Evolutionary conservation across 2,329 filamentous ascomycete species (phyloP).

Genomic region (Berkeleyomyces basicola): DNA sequence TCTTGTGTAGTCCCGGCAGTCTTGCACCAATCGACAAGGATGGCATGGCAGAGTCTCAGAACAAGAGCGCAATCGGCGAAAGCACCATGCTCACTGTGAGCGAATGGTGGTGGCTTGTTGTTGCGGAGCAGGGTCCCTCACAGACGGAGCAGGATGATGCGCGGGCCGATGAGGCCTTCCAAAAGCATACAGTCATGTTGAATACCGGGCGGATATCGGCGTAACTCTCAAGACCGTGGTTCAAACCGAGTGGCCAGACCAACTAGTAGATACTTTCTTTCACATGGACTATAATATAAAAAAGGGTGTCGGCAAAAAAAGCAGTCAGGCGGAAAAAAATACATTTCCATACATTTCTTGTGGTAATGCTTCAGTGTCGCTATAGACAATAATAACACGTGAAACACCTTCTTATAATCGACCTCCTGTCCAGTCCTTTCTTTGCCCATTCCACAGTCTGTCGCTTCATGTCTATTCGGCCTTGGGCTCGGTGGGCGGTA

Average conservation of each 20-base stretch:
- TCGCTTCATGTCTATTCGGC: not conserved
- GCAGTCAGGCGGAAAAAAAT: not conserved
- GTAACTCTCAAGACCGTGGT: not conserved
- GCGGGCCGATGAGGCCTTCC: conserved; percentile 4
- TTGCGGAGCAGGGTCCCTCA: conserved; percentile 22
- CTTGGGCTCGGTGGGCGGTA: not conserved
- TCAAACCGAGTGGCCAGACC: not conserved
- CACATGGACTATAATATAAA: too few relatives aligned
- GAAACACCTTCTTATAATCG: not conserved
- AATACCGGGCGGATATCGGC: conserved; percentile 5
- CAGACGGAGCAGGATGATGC: not conserved
- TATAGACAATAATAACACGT: not conserved
- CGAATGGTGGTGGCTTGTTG: conserved; percentile 54
- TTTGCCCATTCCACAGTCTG: not conserved
- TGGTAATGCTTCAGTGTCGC: not conserved
- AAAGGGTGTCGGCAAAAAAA: not conserved
- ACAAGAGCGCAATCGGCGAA: not conserved
- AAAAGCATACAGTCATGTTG: conserved; percentile 11
- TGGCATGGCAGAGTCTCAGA: not conserved
- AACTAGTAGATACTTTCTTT: not conserved
- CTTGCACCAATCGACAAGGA: conserved; percentile 12
- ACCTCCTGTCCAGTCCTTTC: not conserved
- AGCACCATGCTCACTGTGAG: conserved; percentile 25
- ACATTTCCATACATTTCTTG: conserved; percentile 1
- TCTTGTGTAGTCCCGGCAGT: conserved; percentile 24